Evolutionary conservation across 495 filamentous ascomycete species (phyloP).

Genomic region (Podospora pseudopauciseta): DNA sequence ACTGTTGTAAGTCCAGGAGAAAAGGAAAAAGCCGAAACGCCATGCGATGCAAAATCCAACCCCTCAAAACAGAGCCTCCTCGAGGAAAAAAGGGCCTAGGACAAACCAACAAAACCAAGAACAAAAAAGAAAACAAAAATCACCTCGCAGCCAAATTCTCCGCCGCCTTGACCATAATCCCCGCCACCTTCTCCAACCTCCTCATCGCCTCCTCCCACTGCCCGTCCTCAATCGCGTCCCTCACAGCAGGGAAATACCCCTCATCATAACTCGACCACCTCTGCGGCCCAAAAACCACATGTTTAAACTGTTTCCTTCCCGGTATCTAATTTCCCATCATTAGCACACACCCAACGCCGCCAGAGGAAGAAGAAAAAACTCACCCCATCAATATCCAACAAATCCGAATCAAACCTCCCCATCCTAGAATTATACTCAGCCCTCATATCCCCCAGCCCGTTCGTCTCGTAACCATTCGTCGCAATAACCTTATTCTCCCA

Average conservation of each 20-base stretch:
- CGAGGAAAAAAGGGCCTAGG: not conserved
- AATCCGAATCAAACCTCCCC: slow-evolving; percentile 74
- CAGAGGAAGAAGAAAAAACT: slow-evolving; percentile 29
- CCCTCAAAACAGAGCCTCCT: not conserved
- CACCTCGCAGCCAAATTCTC: slow-evolving; percentile 16
- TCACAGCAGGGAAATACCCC: slow-evolving; percentile 77
- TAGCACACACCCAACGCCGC: not conserved
- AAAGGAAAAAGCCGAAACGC: not conserved
- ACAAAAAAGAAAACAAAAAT: not conserved
- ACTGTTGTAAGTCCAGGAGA: not conserved
- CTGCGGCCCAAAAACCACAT: slow-evolving; percentile 82
- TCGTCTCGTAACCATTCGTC: slow-evolving; percentile 65
- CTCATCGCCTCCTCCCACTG: slow-evolving; percentile 69
- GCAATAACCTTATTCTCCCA: slow-evolving; percentile 68
- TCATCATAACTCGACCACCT: slow-evolving; percentile 68
- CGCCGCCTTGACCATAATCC: slow-evolving; percentile 62
- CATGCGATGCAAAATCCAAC: not conserved
- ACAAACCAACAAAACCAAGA: not conserved
- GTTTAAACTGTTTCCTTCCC: slow-evolving; percentile 89
- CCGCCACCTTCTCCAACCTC: slow-evolving; percentile 69
- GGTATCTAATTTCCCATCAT: slow-evolving; percentile 55
- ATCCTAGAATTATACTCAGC: slow-evolving; percentile 67
- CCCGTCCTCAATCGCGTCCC: slow-evolving; percentile 69
- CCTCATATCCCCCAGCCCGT: slow-evolving; percentile 58
- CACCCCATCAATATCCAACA: slow-evolving; percentile 79